Conservation (phyloP, 1,139 yeast genomes). For the Debaryomycetaceae sp. region DNA sequence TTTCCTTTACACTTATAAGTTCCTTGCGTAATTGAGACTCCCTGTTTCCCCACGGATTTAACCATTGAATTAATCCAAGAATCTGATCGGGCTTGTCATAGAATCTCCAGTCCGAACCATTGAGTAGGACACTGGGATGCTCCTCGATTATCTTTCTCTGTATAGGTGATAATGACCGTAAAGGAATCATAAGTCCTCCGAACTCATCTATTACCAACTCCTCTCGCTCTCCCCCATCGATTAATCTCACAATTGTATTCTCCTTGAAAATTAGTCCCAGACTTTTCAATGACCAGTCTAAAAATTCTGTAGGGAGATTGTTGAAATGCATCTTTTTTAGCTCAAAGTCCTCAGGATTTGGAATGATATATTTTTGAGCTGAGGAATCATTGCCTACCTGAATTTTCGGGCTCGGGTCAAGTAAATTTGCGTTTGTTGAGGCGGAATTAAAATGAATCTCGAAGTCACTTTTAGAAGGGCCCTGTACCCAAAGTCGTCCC, state of each 20-base stretch:
- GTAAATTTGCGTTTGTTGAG: background rate
- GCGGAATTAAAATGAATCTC: slow-evolving; percentile 16
- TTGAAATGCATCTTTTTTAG: slow-evolving; percentile 13
- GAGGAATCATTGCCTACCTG: background rate
- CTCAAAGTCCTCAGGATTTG: background rate
- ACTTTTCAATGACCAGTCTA: slow-evolving; percentile 14
- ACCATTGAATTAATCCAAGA: slow-evolving; percentile 57
- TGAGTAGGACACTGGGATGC: slow-evolving; percentile 49
- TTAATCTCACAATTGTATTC: slow-evolving; percentile 13
- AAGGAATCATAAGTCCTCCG: slow-evolving; percentile 37
- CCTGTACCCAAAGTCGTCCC: slow-evolving; percentile 93
- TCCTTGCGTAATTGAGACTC: slow-evolving; percentile 70
- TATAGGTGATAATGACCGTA: slow-evolving; percentile 32
- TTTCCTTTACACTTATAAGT: slow-evolving; percentile 49
- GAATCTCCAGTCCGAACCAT: slow-evolving; percentile 63
- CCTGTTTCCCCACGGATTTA: slow-evolving; percentile 73
- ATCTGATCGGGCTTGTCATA: slow-evolving; percentile 64
- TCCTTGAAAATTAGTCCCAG: slow-evolving; percentile 12
- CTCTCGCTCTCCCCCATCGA: slow-evolving; percentile 10
- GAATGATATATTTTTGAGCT: background rate
- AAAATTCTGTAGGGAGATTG: slow-evolving; percentile 16
- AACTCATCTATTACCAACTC: slow-evolving; percentile 32
- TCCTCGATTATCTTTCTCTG: slow-evolving; percentile 73
- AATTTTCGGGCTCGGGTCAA: background rate
- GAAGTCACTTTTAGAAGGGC: slow-evolving; percentile 72